Evolutionary conservation across 345 rosid genomes (phyloP).

Genomic region (Triadica sebifera): DNA sequence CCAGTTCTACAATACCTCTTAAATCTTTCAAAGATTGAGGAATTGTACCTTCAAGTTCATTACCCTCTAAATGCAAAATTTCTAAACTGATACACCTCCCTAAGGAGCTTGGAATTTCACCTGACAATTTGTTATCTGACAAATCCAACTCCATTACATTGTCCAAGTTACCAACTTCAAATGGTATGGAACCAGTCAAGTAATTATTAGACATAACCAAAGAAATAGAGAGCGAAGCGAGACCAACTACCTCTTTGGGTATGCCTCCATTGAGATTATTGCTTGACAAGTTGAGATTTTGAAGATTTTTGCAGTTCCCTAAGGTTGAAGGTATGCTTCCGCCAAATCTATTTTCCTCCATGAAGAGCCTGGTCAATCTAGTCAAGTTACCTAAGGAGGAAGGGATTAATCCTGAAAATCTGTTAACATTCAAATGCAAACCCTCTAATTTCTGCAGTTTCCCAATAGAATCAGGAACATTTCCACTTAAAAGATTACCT

Average conservation of each 20-base stretch:
- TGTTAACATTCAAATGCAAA: conserved; percentile 3
- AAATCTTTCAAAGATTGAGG: conserved; percentile 11
- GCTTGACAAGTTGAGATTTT: conserved; percentile 22
- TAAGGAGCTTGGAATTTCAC: conserved; percentile 26
- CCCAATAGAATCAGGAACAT: conserved; percentile 21
- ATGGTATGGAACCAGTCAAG: conserved; percentile 30
- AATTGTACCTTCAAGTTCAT: conserved; percentile 17
- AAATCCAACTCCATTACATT: conserved; percentile 25
- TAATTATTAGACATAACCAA: conserved; percentile 31
- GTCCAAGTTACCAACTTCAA: conserved; percentile 21
- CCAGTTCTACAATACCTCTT: conserved; percentile 21
- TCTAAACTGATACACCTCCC: conserved; percentile 24
- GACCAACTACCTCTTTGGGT: conserved; percentile 27
- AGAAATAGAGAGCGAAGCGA: conserved; percentile 29
- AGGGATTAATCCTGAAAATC: conserved; percentile 20
- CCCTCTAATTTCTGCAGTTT: conserved; percentile 19
- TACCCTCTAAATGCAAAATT: conserved; percentile 15
- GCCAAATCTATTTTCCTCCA: conserved; percentile 27
- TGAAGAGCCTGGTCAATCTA: conserved; percentile 16
- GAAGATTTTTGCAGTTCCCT: conserved; percentile 25
- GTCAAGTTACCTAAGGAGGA: conserved; percentile 23
- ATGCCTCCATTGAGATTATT: conserved; percentile 36
- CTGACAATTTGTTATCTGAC: conserved; percentile 24
- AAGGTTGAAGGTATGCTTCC: conserved; percentile 36
- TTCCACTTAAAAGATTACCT: conserved; percentile 24